Conservation (phyloP, 176 grass and related monocot species). For the Tillandsia leiboldiana region DNA sequence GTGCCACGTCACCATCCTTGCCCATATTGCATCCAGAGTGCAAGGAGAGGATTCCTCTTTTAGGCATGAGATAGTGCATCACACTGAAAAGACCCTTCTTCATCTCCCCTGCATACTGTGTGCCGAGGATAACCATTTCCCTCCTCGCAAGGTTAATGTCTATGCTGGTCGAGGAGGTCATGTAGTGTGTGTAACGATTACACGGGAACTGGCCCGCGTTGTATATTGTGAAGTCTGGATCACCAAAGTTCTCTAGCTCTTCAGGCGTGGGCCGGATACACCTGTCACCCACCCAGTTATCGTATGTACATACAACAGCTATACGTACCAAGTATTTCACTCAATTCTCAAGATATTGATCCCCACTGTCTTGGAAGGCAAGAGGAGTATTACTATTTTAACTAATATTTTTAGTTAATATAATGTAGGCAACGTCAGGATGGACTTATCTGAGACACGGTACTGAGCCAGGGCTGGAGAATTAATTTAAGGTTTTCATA, state of each 20-base stretch:
- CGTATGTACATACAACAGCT: conserved; percentile 34
- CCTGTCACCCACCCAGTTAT: conserved; percentile 77
- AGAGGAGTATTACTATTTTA: conserved; percentile 14
- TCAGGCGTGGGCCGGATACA: conserved; percentile 90
- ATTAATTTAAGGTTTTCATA: conserved; percentile 13
- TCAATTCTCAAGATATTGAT: conserved; percentile 2
- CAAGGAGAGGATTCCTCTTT: conserved; percentile 75
- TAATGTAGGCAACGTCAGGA: conserved; percentile 30
- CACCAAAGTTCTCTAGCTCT: conserved; percentile 91
- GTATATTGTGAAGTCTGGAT: conserved; percentile 99
- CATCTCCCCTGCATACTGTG: conserved; percentile 99
- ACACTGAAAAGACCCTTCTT: conserved; percentile 98
- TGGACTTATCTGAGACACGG: conserved; percentile 61
- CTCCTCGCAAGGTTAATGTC: conserved; percentile 85
- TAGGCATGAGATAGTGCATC: conserved; percentile 99
- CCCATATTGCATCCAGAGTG: conserved; percentile 99
- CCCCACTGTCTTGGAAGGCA: conserved; percentile 36
- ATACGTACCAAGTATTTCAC: conserved; percentile 10
- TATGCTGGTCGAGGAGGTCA: conserved; percentile 94
- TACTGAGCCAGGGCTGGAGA: conserved; percentile 14
- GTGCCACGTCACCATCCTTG: conserved; percentile 83
- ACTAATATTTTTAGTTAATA: conserved; percentile 7
- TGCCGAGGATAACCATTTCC: conserved; percentile 99
- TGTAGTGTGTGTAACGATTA: conserved; percentile 99
- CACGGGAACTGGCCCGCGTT: conserved; percentile 97